Evolutionary conservation across 495 filamentous ascomycete genomes (phyloP).

Genomic region (Monascus purpureus): DNA sequence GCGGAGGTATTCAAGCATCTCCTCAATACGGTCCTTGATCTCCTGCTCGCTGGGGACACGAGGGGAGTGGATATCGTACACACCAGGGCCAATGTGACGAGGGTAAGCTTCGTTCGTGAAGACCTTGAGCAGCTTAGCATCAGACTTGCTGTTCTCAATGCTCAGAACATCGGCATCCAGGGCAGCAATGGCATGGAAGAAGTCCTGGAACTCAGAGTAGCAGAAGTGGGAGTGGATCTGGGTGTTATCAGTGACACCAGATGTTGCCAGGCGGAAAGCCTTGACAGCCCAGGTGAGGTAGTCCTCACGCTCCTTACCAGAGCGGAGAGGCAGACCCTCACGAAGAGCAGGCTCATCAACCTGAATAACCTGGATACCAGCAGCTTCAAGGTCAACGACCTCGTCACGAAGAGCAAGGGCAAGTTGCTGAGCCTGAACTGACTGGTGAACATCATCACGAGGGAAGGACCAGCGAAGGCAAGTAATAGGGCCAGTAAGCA

Average conservation of each 20-base stretch:
- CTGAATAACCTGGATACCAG: slow-evolving; percentile 94
- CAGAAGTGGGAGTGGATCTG: slow-evolving; percentile 99
- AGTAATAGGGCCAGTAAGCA: slow-evolving; percentile 98
- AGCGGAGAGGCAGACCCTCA: slow-evolving; percentile 93
- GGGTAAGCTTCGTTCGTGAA: slow-evolving; percentile 95
- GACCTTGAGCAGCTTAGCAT: slow-evolving; percentile 96
- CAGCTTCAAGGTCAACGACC: slow-evolving; percentile 91
- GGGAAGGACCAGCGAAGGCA: slow-evolving; percentile 99
- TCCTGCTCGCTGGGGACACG: slow-evolving; percentile 90
- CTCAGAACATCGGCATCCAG: slow-evolving; percentile 95
- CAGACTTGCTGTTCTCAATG: slow-evolving; percentile 99
- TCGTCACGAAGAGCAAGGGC: slow-evolving; percentile 96
- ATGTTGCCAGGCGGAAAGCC: slow-evolving; percentile 87
- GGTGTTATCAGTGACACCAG: slow-evolving; percentile 81
- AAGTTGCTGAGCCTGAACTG: slow-evolving; percentile 94
- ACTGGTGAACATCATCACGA: slow-evolving; percentile 98
- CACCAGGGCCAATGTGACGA: slow-evolving; percentile 96
- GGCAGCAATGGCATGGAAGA: slow-evolving; percentile 98
- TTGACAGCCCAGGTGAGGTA: slow-evolving; percentile 96
- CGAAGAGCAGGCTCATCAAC: slow-evolving; percentile 98
- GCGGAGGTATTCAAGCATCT: slow-evolving; percentile 92
- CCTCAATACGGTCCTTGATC: slow-evolving; percentile 90
- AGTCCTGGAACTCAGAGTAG: slow-evolving; percentile 99
- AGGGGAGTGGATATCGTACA: slow-evolving; percentile 98
- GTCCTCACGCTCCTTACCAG: slow-evolving; percentile 79